A percentile compares a stretch with the other conserved stretches of the same genome.
Evolutionary conservation across 352 stramenopile species (phyloP).

Genomic region (Pythium dissimile): DNA sequence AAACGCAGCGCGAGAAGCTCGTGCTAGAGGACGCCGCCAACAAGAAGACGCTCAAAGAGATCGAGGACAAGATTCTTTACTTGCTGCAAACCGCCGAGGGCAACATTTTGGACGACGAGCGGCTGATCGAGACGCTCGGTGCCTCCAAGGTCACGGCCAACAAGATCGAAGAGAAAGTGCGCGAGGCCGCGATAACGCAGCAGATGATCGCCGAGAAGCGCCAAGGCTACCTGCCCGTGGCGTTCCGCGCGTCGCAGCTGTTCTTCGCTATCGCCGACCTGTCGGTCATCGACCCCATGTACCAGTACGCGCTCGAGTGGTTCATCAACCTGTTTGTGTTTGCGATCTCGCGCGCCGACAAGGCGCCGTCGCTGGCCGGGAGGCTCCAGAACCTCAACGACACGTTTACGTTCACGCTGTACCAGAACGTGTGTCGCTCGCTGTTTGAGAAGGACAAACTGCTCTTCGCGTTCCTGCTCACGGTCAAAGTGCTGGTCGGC

Average conservation of each 20-base stretch:
- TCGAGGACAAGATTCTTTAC: constrained; percentile 96
- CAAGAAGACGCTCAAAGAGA: constrained; percentile 94
- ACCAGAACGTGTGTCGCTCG: constrained; percentile 94
- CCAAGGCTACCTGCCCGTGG: constrained; percentile 90
- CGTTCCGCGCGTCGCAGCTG: constrained; percentile 87
- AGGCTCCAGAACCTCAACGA: constrained; percentile 90
- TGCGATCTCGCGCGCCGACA: constrained; percentile 86
- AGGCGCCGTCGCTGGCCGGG: constrained; percentile 64
- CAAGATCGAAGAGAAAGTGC: constrained; percentile 94
- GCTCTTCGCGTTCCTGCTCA: constrained; percentile 93
- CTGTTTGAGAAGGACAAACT: constrained; percentile 97
- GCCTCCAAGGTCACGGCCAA: constrained; percentile 93
- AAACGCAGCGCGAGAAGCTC: constrained; percentile 91
- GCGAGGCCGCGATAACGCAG: constrained; percentile 90
- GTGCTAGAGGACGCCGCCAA: constrained; percentile 94
- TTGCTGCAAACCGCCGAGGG: constrained; percentile 90
- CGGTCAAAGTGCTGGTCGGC: constrained; percentile 90
- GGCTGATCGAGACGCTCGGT: constrained; percentile 92
- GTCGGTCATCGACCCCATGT: constrained; percentile 94
- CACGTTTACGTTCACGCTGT: constrained; percentile 94
- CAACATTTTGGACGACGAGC: constrained; percentile 95
- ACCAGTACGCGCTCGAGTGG: constrained; percentile 95
- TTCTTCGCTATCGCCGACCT: constrained; percentile 96
- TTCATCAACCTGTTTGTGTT: constrained; percentile 95
- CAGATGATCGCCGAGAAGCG: constrained; percentile 92